Percentiles rank a stretch among this genome's conserved stretches.
phyloP scores from a whole-genome alignment of 371 early-diverging fungal species.

The Dentiscutata heterogama region DNA sequence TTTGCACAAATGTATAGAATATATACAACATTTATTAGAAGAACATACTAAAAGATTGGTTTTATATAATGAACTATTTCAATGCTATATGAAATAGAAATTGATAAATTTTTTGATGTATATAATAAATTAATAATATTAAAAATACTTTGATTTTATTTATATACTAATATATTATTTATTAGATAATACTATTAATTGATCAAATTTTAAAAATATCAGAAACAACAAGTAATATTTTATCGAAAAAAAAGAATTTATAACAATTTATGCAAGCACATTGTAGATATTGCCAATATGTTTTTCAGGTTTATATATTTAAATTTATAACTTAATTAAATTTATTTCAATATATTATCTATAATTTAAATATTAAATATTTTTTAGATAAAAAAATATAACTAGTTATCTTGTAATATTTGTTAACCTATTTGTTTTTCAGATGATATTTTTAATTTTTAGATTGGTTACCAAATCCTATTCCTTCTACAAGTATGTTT shows the following conservation, averaged over 20 bases:
- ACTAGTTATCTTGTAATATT: too few relatives aligned
- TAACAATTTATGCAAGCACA: neutral
- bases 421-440: too few relatives aligned
- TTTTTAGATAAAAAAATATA: too few relatives aligned
- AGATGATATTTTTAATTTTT: too few relatives aligned
- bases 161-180: neutral
- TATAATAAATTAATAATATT: too few relatives aligned
- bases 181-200: neutral
- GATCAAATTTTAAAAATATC: neutral
- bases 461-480: too few relatives aligned
- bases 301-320: neutral
- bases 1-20: neutral
- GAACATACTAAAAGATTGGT: neutral
- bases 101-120: too few relatives aligned
- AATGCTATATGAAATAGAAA: neutral
- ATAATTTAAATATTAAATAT: too few relatives aligned
- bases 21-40: neutral
- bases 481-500: neutral
- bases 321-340: too few relatives aligned
- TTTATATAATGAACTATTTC: slow-evolving; percentile 1
- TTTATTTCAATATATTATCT: too few relatives aligned
- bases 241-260: slow-evolving; percentile 6
- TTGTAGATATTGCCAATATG: neutral
- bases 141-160: too few relatives aligned
- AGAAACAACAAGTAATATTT: slow-evolving; percentile 8